Conservation (phyloP, 108 stramenopile species). For the Schizochytrium sp. region DNA sequence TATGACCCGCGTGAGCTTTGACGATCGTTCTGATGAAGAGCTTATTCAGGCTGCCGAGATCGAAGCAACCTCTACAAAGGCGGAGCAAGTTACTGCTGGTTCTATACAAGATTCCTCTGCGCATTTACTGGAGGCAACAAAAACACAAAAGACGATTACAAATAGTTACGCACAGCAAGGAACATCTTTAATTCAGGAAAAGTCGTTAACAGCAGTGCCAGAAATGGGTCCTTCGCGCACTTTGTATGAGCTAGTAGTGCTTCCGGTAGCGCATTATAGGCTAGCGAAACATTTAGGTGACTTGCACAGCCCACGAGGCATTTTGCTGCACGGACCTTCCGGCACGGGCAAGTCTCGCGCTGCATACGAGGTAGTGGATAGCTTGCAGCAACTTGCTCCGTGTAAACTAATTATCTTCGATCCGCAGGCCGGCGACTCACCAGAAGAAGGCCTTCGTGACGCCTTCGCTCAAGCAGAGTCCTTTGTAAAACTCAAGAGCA, state of each 20-base stretch:
- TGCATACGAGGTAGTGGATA: conserved; percentile 89
- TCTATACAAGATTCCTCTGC: neutral
- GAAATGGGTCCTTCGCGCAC: neutral
- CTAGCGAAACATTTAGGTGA: neutral
- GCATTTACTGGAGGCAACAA: neutral
- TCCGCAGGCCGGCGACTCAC: conserved; percentile 97
- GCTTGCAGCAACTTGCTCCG: conserved; percentile 89
- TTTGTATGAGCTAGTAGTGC: conserved; percentile 5
- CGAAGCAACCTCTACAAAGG: neutral
- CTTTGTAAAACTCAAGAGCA: conserved; percentile 67
- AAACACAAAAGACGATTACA: too few species aligned
- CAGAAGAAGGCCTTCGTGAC: conserved; percentile 95
- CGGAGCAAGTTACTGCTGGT: neutral
- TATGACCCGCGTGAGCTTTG: conserved; percentile 34
- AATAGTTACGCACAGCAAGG: too few species aligned
- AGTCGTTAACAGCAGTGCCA: too few species aligned
- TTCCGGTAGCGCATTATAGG: neutral
- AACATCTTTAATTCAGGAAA: too few species aligned
- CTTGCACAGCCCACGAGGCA: conserved; percentile 68
- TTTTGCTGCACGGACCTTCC: conserved; percentile 89
- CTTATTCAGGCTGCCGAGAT: neutral
- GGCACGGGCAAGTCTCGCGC: conserved; percentile 91
- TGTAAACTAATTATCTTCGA: conserved; percentile 96
- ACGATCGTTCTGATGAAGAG: conserved; percentile 10
- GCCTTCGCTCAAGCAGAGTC: conserved; percentile 93